Base-by-base conservation (phyloP, 2,329 filamentous ascomycete species). In the Plenodomus biglobosus region DNA sequence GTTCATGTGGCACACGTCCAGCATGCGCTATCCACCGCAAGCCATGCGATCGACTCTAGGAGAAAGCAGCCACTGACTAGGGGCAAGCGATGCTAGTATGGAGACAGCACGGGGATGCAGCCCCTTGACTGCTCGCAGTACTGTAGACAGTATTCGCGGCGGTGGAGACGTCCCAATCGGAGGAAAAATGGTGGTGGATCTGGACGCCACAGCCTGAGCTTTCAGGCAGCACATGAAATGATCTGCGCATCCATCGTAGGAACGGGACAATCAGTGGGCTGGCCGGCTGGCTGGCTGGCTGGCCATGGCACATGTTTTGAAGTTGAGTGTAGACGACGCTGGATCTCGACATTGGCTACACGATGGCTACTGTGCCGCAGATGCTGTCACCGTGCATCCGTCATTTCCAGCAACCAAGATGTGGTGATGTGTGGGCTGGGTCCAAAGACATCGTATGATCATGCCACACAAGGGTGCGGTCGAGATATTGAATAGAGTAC, bases 401-500 rank as follows among this genome's bases (percentile, higher is more conserved):
- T 42, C 41, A 45, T 42, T 38, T 32, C 41, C 46, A 32, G 36
- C 42, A 36, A 49, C 48, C 48, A 46, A 51, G 42, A 39, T 32
- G 27, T 46, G 40, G 50, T 40, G 41, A 30, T 35, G n/a, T 27
- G 35, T 30, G 38, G 27, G 40, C 40, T 19, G 44, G 40, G 47
- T 27, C 13, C 7, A 20, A 16, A 40, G 34, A 17, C 32, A 46
- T 56, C 48, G 50, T 58, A 53, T 50, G 41, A 59, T 44, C 32
- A 39, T 58, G 39, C 41, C 51, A 52, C 52, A 53, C 46, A 40
- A 38, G 42, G 30, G 43, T 53, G 47, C 49, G 45, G 53, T 53
- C 45, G 48, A 52, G 40, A 56, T 57, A 56, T 40, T 39, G 40
- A n/a, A n/a, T n/a, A n/a, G 46, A 10, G 42, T 55, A 53, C 59